Percentiles rank a stretch among this genome's conserved stretches.
Conservation (phyloP, 768 basidiomycete species). For the Neoboletus brunneissimus region DNA sequence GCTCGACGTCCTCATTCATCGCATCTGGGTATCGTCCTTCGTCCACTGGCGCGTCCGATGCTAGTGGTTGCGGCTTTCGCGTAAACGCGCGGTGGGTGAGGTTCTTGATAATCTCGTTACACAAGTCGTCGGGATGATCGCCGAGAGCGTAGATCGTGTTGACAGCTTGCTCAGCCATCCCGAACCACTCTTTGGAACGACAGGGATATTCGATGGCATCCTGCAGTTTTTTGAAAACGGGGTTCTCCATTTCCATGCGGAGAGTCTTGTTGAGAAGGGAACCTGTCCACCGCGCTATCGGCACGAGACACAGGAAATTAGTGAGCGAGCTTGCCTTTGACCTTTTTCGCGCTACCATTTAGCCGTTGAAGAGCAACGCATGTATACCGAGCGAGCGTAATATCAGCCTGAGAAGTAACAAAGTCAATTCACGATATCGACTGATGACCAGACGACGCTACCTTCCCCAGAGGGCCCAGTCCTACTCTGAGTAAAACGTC, state of each 20-base stretch:
- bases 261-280: conserved; percentile 85
- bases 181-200: conserved; percentile 91
- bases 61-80: conserved; percentile 19
- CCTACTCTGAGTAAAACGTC: conserved; percentile 86
- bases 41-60: conserved; percentile 1
- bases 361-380: conserved; percentile 91
- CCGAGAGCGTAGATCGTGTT: conserved; percentile 95
- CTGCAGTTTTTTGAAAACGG: conserved; percentile 80
- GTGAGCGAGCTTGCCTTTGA: conserved; percentile 64
- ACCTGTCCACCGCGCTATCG: conserved; percentile 42
- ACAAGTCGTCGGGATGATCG: conserved; percentile 87
- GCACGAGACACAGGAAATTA: not conserved
- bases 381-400: conserved; percentile 89
- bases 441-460: conserved; percentile 28
- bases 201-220: conserved; percentile 79
- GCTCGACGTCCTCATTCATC: conserved; percentile 48
- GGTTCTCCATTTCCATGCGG: conserved; percentile 82
- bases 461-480: conserved; percentile 80
- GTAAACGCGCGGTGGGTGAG: conserved; percentile 73
- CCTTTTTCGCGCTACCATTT: conserved; percentile 93
- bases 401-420: conserved; percentile 57
- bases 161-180: conserved; percentile 93
- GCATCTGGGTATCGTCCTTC: conserved; percentile 43
- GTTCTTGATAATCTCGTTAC: conserved; percentile 76
- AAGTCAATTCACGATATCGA: not conserved